Evolutionary conservation across 306 rosid genomes (phyloP).

Genomic region (Prunus padus): DNA sequence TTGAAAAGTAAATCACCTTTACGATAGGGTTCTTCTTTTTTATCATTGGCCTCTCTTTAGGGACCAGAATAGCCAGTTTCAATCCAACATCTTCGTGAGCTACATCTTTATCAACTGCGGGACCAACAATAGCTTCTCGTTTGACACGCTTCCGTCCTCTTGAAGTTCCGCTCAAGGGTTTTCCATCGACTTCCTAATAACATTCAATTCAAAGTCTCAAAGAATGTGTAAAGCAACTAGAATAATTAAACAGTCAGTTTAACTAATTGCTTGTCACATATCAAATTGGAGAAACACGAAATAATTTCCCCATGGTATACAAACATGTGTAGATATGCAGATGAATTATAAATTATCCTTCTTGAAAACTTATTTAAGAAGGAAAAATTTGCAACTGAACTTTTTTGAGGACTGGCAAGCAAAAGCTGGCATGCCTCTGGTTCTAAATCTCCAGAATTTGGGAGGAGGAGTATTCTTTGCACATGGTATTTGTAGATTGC

Average conservation of each 20-base stretch:
- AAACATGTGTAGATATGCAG: not conserved
- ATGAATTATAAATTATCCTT: too few species aligned
- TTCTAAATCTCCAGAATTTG: not conserved
- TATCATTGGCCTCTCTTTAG: conserved; percentile 83
- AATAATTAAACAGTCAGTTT: conserved; percentile 2
- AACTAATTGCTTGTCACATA: not conserved
- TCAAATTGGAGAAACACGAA: conserved; percentile 13
- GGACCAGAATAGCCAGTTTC: conserved; percentile 72
- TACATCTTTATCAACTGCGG: conserved; percentile 85
- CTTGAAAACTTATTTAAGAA: not conserved
- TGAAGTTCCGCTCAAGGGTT: conserved; percentile 32
- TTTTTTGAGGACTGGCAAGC: not conserved
- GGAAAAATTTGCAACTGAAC: not conserved
- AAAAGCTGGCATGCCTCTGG: not conserved
- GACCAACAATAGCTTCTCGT: conserved; percentile 76
- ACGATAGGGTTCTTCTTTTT: conserved; percentile 73
- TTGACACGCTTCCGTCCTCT: conserved; percentile 60
- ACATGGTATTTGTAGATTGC: not conserved
- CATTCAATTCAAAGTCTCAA: not conserved
- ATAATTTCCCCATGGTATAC: not conserved
- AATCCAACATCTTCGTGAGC: conserved; percentile 90
- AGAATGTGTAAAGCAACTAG: conserved; percentile 1
- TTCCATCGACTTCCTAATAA: conserved; percentile 54
- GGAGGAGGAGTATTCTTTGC: not conserved
- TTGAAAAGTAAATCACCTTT: conserved; percentile 47